Conservation (phyloP, 169 alveolate species). For the Plasmodium malariae region DNA sequence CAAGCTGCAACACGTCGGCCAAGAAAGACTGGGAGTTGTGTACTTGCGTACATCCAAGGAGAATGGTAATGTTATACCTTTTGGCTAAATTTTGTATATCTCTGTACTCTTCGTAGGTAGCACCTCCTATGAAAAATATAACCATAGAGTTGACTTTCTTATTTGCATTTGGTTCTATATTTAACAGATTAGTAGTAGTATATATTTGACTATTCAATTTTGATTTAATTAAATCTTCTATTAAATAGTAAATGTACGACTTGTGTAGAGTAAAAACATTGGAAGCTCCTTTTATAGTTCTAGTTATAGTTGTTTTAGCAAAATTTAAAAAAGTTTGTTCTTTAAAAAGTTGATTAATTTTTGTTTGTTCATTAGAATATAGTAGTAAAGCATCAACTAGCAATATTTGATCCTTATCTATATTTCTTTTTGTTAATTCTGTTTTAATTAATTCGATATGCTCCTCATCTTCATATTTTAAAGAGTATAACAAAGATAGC, state of each 20-base stretch:
- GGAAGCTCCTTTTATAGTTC: slow-evolving; percentile 84
- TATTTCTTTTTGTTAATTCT: slow-evolving; percentile 47
- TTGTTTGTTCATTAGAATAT: slow-evolving; percentile 89
- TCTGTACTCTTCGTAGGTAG: slow-evolving; percentile 93
- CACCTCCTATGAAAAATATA: slow-evolving; percentile 93
- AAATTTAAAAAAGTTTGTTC: slow-evolving; percentile 88
- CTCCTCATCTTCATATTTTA: slow-evolving; percentile 92
- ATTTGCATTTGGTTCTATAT: slow-evolving; percentile 76
- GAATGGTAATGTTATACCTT: slow-evolving; percentile 80
- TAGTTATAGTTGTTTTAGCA: slow-evolving; percentile 87
- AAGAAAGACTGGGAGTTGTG: slow-evolving; percentile 87
- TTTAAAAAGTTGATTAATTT: slow-evolving; percentile 89
- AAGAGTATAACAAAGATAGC: slow-evolving; percentile 88
- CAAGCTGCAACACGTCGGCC: slow-evolving; percentile 74
- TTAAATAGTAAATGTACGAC: slow-evolving; percentile 84
- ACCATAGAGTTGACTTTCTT: slow-evolving; percentile 86
- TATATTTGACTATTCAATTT: slow-evolving; percentile 86
- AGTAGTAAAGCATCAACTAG: slow-evolving; percentile 88
- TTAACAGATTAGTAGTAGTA: slow-evolving; percentile 82
- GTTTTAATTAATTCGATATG: slow-evolving; percentile 33
- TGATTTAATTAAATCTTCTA: slow-evolving; percentile 88
- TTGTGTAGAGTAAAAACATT: slow-evolving; percentile 93
- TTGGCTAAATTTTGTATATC: slow-evolving; percentile 88
- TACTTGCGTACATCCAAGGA: slow-evolving; percentile 91
- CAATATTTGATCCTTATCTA: slow-evolving; percentile 81